Evolutionary conservation across 257 asterid genomes (phyloP).

Genomic region (Parsonsia alboflavescens): DNA sequence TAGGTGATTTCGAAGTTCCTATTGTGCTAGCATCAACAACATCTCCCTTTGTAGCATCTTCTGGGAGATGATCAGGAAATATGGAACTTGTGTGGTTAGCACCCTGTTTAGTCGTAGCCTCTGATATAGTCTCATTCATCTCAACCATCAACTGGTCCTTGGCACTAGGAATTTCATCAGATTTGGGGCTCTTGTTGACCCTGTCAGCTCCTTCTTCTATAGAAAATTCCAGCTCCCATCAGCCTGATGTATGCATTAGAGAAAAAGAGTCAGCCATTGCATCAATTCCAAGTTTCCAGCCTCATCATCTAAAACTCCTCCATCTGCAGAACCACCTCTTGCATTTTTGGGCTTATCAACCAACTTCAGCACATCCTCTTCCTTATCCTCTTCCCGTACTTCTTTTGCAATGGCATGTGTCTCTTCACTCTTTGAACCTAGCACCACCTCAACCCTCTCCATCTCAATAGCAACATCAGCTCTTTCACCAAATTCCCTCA

Average conservation of each 20-base stretch:
- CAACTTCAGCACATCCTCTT: conserved; percentile 16
- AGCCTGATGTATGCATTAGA: conserved; percentile 1
- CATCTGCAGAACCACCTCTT: conserved; percentile 17
- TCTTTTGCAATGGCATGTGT: too few species aligned
- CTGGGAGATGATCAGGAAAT: conserved; percentile 12
- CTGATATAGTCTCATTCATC: conserved; percentile 12
- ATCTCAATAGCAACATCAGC: too few species aligned
- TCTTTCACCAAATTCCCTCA: conserved; percentile 14
- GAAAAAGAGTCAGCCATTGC: conserved; percentile 23
- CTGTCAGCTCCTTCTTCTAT: conserved; percentile 13
- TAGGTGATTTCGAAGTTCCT: conserved; percentile 20
- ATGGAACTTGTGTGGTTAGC: conserved; percentile 18
- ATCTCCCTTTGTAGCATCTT: conserved; percentile 25
- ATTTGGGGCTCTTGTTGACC: too few species aligned
- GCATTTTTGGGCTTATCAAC: conserved; percentile 18
- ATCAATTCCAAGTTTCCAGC: too few species aligned
- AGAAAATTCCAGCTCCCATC: conserved; percentile 16
- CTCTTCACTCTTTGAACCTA: too few species aligned
- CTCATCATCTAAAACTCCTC: too few species aligned
- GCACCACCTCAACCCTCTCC: too few species aligned
- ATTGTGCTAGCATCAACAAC: conserved; percentile 14
- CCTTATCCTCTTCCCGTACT: too few species aligned
- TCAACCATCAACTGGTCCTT: conserved; percentile 18
- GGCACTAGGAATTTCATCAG: neutral
- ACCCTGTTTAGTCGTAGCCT: conserved; percentile 21